These are phyloP conservation scores for Nannizziopsis arthrosporioides DNA, from an alignment of 2,329 filamentous ascomycete species.

Conservation along the genomic window DNA sequence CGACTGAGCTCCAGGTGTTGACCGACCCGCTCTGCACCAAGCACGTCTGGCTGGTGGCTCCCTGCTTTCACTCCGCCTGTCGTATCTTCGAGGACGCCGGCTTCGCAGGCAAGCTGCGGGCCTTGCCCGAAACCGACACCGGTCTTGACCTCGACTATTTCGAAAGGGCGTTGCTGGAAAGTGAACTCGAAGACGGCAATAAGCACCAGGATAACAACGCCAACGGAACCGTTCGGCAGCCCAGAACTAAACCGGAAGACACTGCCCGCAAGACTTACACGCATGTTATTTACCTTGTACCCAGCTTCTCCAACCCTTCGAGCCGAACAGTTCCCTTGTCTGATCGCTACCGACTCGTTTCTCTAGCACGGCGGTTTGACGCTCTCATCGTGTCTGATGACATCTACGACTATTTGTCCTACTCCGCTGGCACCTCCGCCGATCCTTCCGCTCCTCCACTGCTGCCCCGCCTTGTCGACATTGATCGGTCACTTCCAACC, in stretches of 20 bases:
- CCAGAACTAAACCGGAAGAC: no score
- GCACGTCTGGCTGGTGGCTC: constrained; percentile 66
- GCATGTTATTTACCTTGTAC: constrained; percentile 76
- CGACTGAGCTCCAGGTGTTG: constrained; percentile 63
- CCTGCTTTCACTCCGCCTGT: constrained; percentile 69
- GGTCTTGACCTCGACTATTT: constrained; percentile 59
- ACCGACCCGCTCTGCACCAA: constrained; percentile 65
- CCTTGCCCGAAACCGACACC: constrained; percentile 63
- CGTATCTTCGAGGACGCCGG: constrained; percentile 70
- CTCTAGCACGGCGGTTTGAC: constrained; percentile 57
- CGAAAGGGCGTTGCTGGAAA: constrained; percentile 34
- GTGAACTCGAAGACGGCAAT: constrained; percentile 32
- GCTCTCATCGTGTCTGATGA: constrained; percentile 76
- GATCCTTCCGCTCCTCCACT: not conserved
- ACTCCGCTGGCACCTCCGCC: no score
- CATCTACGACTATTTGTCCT: constrained; percentile 73
- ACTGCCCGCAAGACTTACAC: constrained; percentile 20
- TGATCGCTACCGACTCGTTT: constrained; percentile 56
- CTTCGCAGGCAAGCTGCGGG: constrained; percentile 53
- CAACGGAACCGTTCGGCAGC: no score
- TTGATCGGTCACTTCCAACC: constrained; percentile 57
- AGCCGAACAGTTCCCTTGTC: constrained; percentile 64
- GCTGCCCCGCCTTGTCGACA: constrained; percentile 62
- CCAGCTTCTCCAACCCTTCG: constrained; percentile 78
- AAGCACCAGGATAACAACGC: constrained; percentile 23